Evolutionary conservation across 169 alveolate species (phyloP).

Genomic region (Hepatocystis sp.): DNA sequence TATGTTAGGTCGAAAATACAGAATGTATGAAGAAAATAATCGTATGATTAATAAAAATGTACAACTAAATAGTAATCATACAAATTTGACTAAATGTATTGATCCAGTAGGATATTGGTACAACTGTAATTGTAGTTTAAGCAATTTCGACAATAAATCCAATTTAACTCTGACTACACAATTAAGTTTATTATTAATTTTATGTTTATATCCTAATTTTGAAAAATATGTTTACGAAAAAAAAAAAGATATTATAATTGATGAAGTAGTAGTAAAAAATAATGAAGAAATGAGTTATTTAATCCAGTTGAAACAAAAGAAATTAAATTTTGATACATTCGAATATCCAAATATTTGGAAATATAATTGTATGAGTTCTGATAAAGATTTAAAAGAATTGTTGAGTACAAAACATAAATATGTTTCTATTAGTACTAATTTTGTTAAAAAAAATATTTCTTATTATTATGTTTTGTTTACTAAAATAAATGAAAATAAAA

Average conservation of each 20-base stretch:
- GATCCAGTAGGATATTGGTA: constrained; percentile 72
- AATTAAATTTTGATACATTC: constrained; percentile 28
- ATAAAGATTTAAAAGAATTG: constrained; percentile 44
- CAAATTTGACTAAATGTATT: too few relatives aligned
- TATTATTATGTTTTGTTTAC: constrained; percentile 37
- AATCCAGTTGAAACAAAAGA: constrained; percentile 20
- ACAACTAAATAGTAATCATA: background rate
- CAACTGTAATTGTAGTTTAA: constrained; percentile 52
- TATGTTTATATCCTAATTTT: constrained; percentile 67
- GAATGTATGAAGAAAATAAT: constrained; percentile 19
- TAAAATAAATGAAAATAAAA: constrained; percentile 44
- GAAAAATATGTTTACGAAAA: constrained; percentile 71
- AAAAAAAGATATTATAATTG: constrained; percentile 4
- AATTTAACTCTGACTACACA: constrained; percentile 56
- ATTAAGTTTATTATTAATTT: constrained; percentile 45
- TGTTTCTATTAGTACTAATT: constrained; percentile 23
- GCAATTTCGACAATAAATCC: constrained; percentile 15
- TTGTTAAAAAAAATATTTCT: constrained; percentile 42
- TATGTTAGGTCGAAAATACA: background rate
- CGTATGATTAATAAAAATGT: background rate
- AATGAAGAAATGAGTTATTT: constrained; percentile 26
- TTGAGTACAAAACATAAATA: constrained; percentile 33
- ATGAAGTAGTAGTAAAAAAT: background rate
- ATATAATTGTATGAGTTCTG: constrained; percentile 67
- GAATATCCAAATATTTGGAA: constrained; percentile 52